Base-by-base conservation (phyloP, 108 stramenopile species). In the Nannochloropsis salina region DNA sequence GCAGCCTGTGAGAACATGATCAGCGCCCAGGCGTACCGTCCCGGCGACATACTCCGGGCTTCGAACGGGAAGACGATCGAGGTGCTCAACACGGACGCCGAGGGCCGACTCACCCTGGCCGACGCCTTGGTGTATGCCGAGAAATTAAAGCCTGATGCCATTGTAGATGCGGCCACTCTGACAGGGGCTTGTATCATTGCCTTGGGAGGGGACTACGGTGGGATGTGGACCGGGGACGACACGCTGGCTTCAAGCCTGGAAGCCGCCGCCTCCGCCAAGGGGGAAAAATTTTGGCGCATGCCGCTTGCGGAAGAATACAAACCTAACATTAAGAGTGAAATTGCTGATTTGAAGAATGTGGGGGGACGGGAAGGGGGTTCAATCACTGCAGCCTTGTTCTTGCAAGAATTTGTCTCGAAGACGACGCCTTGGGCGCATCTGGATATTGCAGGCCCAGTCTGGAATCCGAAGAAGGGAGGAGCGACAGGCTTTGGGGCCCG, bases 21-120 rank as follows among this genome's bases (percentile, higher is more conserved):
- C 84, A 96, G 93, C 84, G 95, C 92, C 42, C 92, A 92, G 84
- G 96, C 95, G 41, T 85, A 96, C 80, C 95, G 96, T 22, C 97
- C 98, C 1, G 94, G 94, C 74, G 98, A 98, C 86, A 94, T 98
- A 80, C 89, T 98, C 22, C 95, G 94, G n/a, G 98, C 98, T 42
- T 95, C 95, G 42, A 98, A 98, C 89, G 97, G 97, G 44, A 98
- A 97, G 86, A 98, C 96, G 2, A 97, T 98, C 86, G 96, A 97
- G 90, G 88, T 90, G 20, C 22, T 96, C 83, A 98, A 98, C 91
- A 98, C 98, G 18, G 98, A 98, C 90, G 98, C 98, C 2, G 98
- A 98, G 92, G 98, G 98, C 6, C 92, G 98, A 31, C 89, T 98
- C 81, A 98, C 98, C 8, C 92, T 98, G 12, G 98, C 98, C 9